Evolutionary conservation across 2,329 filamentous ascomycete genomes (phyloP).

Genomic region (Chrysoporthe deuterocubensis): DNA sequence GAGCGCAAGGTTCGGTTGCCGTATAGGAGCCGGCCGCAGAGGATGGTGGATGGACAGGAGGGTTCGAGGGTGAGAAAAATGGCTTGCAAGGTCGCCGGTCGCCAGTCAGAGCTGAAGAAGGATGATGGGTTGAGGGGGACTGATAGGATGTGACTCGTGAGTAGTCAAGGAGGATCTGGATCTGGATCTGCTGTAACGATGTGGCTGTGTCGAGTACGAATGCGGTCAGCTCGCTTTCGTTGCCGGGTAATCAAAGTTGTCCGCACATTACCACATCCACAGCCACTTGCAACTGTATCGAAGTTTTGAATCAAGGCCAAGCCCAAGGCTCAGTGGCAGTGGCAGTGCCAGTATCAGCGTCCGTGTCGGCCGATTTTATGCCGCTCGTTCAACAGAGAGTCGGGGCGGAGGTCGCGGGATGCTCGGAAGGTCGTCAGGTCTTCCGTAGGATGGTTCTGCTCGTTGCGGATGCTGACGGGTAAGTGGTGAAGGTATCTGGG

Average conservation of each 20-base stretch:
- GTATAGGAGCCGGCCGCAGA: background rate
- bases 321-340: background rate
- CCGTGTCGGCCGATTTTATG: background rate
- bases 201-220: conserved; percentile 25
- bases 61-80: background rate
- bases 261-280: conserved; percentile 21
- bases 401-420: conserved; percentile 12
- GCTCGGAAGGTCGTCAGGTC: conserved; percentile 1
- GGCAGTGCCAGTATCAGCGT: background rate
- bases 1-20: conserved; percentile 10
- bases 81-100: background rate
- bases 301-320: background rate
- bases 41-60: background rate
- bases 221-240: conserved; percentile 19
- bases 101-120: background rate
- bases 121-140: background rate
- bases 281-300: background rate
- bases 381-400: conserved; percentile 11
- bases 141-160: background rate
- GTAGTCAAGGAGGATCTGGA: background rate
- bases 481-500: background rate
- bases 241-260: conserved; percentile 14
- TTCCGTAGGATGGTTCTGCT: conserved; percentile 5
- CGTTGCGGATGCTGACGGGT: background rate
- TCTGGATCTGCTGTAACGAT: conserved; percentile 6